Percentiles rank a stretch among this genome's conserved stretches.
phyloP scores from a whole-genome alignment of 768 basidiomycete species.

The Gloeopeniophorella convolvens region DNA sequence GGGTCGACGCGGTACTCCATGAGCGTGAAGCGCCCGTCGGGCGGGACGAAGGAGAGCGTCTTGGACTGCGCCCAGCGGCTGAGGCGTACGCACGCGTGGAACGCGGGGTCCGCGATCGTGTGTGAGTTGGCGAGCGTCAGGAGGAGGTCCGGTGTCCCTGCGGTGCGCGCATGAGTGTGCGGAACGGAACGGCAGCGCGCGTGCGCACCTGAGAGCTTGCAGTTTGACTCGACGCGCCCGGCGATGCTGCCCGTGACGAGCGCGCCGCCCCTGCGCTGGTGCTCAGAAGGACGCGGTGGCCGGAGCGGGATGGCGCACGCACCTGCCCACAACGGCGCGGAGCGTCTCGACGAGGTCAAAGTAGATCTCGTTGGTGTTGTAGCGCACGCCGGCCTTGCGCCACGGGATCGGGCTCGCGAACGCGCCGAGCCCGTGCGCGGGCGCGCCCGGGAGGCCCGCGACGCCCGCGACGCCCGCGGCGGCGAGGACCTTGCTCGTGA shows the following conservation, averaged over 20 bases:
- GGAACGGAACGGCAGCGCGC: background rate
- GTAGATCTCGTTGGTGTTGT: constrained; percentile 87
- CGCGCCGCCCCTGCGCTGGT: constrained; percentile 64
- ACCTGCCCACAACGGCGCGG: constrained; percentile 75
- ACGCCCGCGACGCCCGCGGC: constrained; percentile 47
- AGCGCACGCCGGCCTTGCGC: constrained; percentile 77
- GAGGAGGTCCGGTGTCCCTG: constrained; percentile 89
- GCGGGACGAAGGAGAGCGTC: constrained; percentile 90
- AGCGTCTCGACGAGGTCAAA: constrained; percentile 87
- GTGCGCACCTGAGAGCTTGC: constrained; percentile 61
- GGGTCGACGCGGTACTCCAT: constrained; percentile 73
- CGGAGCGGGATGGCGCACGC: constrained; percentile 20
- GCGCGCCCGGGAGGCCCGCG: constrained; percentile 27
- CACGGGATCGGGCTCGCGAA: constrained; percentile 93
- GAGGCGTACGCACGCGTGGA: constrained; percentile 91
- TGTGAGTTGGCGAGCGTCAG: constrained; percentile 49
- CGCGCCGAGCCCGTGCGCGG: constrained; percentile 29
- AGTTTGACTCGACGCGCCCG: constrained; percentile 74
- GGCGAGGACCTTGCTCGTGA: constrained; percentile 48
- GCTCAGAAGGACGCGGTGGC: background rate
- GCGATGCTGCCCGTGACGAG: constrained; percentile 60
- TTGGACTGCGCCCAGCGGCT: no score
- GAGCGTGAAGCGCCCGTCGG: constrained; percentile 82
- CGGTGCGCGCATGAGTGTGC: background rate
- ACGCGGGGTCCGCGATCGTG: constrained; percentile 54